Evolutionary conservation across 164 flowering plant genomes (phyloP).

Genomic region (Vitis rupestris): DNA sequence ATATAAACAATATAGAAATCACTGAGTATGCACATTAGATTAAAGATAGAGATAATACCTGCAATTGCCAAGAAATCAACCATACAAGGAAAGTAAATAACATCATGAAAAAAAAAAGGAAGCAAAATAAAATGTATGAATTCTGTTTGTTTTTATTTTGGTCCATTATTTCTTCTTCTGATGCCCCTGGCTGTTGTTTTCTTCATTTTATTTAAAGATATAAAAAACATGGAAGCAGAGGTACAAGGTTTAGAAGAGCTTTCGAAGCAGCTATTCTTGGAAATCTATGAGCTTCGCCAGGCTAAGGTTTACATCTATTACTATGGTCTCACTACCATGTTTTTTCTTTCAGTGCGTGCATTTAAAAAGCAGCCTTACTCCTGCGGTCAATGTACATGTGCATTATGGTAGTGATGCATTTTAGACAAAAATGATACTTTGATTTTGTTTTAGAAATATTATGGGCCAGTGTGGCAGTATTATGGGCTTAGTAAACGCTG

Average conservation of each 20-base stretch:
- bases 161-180: not conserved
- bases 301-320: constrained; percentile 61
- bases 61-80: too few species aligned
- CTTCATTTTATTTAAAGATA: constrained; percentile 45
- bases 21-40: too few species aligned
- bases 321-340: not conserved
- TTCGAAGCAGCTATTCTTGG: constrained; percentile 90
- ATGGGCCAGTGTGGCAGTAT: too few species aligned
- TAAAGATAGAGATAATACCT: too few species aligned
- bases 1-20: too few species aligned
- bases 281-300: constrained; percentile 94
- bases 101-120: too few species aligned
- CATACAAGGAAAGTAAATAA: too few species aligned
- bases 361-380: not conserved
- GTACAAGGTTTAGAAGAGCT: constrained; percentile 93
- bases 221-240: constrained; percentile 87
- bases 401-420: not conserved
- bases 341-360: not conserved
- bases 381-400: not conserved
- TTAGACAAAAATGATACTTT: not conserved
- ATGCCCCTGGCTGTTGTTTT: not conserved
- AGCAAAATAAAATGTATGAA: too few species aligned
- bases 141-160: too few species aligned
- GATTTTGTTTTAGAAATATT: not conserved
- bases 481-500: not conserved